Base-by-base conservation (phyloP, 2,329 filamentous ascomycete genomes). In the Verticillium klebahnii region DNA sequence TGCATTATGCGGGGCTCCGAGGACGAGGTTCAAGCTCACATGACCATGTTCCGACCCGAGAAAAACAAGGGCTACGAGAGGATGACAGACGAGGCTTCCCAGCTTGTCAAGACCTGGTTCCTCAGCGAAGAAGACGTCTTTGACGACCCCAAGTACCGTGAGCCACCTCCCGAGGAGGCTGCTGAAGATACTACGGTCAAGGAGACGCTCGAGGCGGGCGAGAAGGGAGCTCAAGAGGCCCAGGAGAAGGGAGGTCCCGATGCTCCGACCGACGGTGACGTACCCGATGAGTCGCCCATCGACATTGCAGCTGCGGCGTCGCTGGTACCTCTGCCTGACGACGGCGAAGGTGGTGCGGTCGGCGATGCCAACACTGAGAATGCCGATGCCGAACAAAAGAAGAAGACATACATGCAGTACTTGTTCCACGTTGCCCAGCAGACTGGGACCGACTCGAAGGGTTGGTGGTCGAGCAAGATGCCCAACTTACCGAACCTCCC, bases 1-100 rank as follows among this genome's bases (percentile, higher is more conserved):
- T 73, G 75, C 45, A 82, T 89, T 36, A 89, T 95, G 69, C 82
- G 86, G 55, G 85, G 83, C 56, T 85, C 84, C 0, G 78, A 79
- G 1, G 89, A 92, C 66, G 92, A 96, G 75, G 84, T 91, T 1
- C 82, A 83, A 62, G 91, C 91, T 1, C 92, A 95, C 69, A 83
- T 87, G 72, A 82, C 77, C 67, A 78, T 91, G 81, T 91, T 91
- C 69, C 80, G 79, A 52, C 82, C 83, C 0, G 80, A 82, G 62
- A 85, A 82, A 66, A 88, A 91, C 67, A 78, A 82, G 8, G 83
- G 83, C 1, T 91, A 91, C 66, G 85, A 87, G 63, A 77, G 78
- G 6, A 88, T 91, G 82, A 80, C 82, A 17, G 82, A 85, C 50
- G 75, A 82, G 52, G 83, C 87, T 1, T 83, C 84, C 50, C 81